Percentiles rank a stretch among this genome's conserved stretches.
phyloP scores from a whole-genome alignment of 345 rosid species.

The Melaleuca quinquenervia region DNA sequence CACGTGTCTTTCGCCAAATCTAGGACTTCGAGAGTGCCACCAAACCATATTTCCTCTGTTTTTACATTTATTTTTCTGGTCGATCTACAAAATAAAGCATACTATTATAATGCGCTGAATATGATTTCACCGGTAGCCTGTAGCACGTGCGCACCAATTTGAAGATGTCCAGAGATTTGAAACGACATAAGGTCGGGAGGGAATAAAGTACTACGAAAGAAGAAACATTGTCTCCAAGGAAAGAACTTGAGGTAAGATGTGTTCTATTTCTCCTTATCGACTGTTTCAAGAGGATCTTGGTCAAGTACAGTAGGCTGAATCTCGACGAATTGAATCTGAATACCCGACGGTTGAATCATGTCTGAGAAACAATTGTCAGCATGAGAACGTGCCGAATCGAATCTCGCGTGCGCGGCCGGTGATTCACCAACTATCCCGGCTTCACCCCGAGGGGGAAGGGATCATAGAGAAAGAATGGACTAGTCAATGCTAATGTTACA shows the following conservation, averaged over 20 bases:
- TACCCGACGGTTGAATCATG: neutral
- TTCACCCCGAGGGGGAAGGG: neutral
- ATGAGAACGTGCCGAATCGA: neutral
- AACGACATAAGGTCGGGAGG: neutral
- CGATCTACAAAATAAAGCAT: neutral
- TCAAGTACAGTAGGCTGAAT: neutral
- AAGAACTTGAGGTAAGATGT: neutral
- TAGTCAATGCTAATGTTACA: constrained; percentile 6
- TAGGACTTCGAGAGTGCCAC: neutral
- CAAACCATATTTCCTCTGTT: neutral
- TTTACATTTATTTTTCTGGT: neutral
- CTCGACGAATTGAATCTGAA: neutral
- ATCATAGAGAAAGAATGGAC: constrained; percentile 4
- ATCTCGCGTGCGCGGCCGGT: neutral
- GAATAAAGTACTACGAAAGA: neutral
- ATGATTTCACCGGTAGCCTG: neutral
- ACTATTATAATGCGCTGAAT: neutral
- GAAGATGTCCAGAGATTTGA: neutral
- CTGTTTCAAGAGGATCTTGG: neutral
- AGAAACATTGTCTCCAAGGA: neutral
- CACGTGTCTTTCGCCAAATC: neutral
- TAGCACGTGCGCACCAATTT: neutral
- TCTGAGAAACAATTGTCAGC: neutral
- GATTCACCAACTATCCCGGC: neutral
- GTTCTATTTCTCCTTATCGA: neutral